Evolutionary conservation across 768 basidiomycete genomes (phyloP), one percentile per base, ranked within the genome.

Genomic region (Chiua virens): DNA sequence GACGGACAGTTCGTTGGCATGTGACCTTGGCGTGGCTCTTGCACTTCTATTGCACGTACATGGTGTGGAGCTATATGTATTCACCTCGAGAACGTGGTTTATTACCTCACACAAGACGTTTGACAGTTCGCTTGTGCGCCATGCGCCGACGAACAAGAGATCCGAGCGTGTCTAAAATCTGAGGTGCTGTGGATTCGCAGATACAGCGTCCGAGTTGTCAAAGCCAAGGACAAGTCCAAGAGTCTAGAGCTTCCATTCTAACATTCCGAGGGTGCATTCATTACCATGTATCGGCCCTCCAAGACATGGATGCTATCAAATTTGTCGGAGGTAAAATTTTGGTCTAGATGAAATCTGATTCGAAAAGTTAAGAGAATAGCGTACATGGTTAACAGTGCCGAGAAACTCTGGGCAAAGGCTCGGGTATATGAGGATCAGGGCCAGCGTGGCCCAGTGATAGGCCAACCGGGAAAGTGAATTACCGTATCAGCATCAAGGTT

Each of bases 51-150:
- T 43, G 27, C 27, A n/a, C n/a, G n/a, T n/a, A n/a, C n/a, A n/a
- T n/a, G n/a, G n/a, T n/a, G n/a, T n/a, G n/a, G n/a, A n/a, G n/a
- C n/a, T n/a, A n/a, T 1, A 6, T 8, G 15, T 11, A 28, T 42
- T 55, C 48, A 23, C 42, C 20, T 17, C 20, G 45, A 37, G 30
- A 18, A 44, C 25, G 9, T 23, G n/a, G 8, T 17, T 23, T 15
- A 45, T 62, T 56, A 56, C 49, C 46, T 48, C 60, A 59, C 39
- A 10, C 17, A 11, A n/a, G n/a, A n/a, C n/a, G n/a, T n/a, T n/a
- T n/a, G n/a, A n/a, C n/a, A n/a, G n/a, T n/a, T n/a, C n/a, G n/a
- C n/a, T n/a, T n/a, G n/a, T n/a, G n/a, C 4, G 25, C 1, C 35
- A 25, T 32, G 30, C 17, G 15, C 39, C 38, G n/a, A 40, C 39